These are phyloP conservation scores for Suhomyces choctaworum DNA, from an alignment of 1,139 yeast species.

Conservation along the genomic window DNA sequence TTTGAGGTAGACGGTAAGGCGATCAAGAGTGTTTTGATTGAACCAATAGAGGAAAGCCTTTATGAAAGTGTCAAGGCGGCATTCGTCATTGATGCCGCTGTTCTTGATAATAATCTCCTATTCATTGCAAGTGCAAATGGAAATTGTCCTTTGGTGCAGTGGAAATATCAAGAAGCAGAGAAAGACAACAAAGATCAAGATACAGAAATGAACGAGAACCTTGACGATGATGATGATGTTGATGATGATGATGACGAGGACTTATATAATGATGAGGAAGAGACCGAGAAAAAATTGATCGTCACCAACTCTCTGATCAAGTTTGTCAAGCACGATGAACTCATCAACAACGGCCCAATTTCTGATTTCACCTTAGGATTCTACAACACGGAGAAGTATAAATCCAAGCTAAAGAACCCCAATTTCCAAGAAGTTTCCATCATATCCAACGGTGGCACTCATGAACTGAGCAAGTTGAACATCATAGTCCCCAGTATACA, in stretches of 20 bases:
- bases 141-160: slow-evolving; percentile 37
- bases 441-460: slow-evolving; percentile 70
- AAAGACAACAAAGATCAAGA: slow-evolving; percentile 1
- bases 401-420: slow-evolving; percentile 68
- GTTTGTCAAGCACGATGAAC: slow-evolving; percentile 51
- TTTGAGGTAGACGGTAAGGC: slow-evolving; percentile 55
- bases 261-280: slow-evolving; percentile 30
- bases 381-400: slow-evolving; percentile 53
- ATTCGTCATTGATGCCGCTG: slow-evolving; percentile 36
- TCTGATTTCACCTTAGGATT: slow-evolving; percentile 68
- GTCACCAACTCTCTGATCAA: slow-evolving; percentile 33
- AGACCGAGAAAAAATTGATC: slow-evolving; percentile 21
- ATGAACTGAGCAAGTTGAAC: slow-evolving; percentile 54
- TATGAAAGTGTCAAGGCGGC: slow-evolving; percentile 26
- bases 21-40: slow-evolving; percentile 38
- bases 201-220: slow-evolving; percentile 4
- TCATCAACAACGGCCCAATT: slow-evolving; percentile 74
- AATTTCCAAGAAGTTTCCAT: slow-evolving; percentile 64
- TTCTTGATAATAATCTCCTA: slow-evolving; percentile 36
- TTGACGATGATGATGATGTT: slow-evolving; percentile 1
- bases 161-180: slow-evolving; percentile 25
- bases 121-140: slow-evolving; percentile 40
- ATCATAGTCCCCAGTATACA: slow-evolving; percentile 64
- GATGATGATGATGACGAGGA: slow-evolving; percentile 15
- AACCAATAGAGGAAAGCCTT: slow-evolving; percentile 24